Percentiles rank a stretch among this genome's conserved stretches.
Evolutionary conservation across 768 basidiomycete genomes (phyloP).

Genomic region (Pleurotus tuoliensis): DNA sequence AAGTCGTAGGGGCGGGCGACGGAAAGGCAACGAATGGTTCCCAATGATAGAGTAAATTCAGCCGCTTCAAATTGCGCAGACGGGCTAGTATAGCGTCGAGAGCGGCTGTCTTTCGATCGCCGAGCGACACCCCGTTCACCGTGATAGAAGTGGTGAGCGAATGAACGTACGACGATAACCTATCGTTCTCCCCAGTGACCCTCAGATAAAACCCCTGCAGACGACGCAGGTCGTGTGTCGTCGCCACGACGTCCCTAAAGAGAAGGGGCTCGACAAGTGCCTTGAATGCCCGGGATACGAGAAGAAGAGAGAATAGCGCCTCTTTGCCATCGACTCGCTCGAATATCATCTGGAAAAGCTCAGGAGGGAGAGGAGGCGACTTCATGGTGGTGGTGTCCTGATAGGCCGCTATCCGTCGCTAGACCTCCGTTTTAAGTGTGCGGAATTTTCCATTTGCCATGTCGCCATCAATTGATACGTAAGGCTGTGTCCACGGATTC

Average conservation of each 20-base stretch:
- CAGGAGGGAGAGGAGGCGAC: not conserved
- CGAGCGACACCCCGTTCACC: not conserved
- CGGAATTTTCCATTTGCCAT: too few relatives aligned
- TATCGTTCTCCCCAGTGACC: not conserved
- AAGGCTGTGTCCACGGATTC: too few relatives aligned
- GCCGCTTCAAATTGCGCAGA: not conserved
- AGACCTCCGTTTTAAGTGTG: too few relatives aligned
- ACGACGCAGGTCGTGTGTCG: not conserved
- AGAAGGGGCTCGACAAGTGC: slow-evolving; percentile 1
- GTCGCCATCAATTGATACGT: too few relatives aligned
- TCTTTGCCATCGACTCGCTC: not conserved
- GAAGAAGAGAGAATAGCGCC: not conserved
- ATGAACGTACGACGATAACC: not conserved
- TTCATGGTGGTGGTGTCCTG: too few relatives aligned
- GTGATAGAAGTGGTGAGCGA: not conserved
- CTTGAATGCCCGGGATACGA: not conserved
- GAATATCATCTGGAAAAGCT: not conserved
- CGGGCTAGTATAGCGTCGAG: not conserved
- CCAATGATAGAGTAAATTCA: not conserved
- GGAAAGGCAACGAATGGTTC: not conserved
- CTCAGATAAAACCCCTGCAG: not conserved
- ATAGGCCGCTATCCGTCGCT: too few relatives aligned
- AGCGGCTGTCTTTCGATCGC: not conserved
- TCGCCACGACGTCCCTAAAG: not conserved
- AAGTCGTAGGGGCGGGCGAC: not conserved